Percentiles rank a stretch among this genome's conserved stretches.
These are phyloP conservation scores for Seiridium unicorne DNA, from an alignment of 2,329 filamentous ascomycete genomes.

Conservation along the genomic window DNA sequence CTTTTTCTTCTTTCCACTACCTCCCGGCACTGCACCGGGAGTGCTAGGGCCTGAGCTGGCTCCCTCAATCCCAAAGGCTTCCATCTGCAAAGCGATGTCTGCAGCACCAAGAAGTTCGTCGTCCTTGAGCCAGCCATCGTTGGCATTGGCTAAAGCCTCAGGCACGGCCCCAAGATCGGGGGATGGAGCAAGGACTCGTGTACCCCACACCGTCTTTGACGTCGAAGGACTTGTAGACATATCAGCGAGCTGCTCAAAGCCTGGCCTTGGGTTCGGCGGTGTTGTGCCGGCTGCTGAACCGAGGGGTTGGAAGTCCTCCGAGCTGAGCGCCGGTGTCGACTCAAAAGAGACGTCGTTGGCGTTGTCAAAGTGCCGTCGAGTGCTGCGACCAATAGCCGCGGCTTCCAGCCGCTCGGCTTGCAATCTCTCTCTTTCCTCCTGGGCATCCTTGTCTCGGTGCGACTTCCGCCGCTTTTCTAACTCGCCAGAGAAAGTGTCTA, in stretches of 20 bases:
- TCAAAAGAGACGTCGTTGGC: constrained; percentile 38
- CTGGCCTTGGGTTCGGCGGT: constrained; percentile 56
- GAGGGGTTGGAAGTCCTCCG: constrained; percentile 66
- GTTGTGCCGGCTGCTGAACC: constrained; percentile 47
- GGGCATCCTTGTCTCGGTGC: constrained; percentile 78
- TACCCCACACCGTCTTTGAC: constrained; percentile 90
- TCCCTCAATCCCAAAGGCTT: constrained; percentile 46
- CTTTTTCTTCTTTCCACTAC: constrained; percentile 51
- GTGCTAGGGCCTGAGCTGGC: constrained; percentile 14
- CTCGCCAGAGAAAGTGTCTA: constrained; percentile 75
- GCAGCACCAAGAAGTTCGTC: constrained; percentile 68
- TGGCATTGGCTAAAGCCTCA: constrained; percentile 47
- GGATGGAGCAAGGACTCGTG: constrained; percentile 62
- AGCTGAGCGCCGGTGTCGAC: constrained; percentile 40
- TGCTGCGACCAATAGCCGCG: constrained; percentile 59
- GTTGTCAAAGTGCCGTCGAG: constrained; percentile 36
- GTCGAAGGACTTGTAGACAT: constrained; percentile 79
- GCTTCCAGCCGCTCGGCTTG: constrained; percentile 80
- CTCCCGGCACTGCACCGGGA: constrained; percentile 16
- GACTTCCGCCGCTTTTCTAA: constrained; percentile 73
- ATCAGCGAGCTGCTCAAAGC: constrained; percentile 68
- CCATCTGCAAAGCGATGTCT: constrained; percentile 59
- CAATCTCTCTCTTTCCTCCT: constrained; percentile 81
- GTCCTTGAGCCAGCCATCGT: constrained; percentile 85
- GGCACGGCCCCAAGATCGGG: constrained; percentile 47